Evolutionary conservation across 2,329 filamentous ascomycete species (phyloP).

Genomic region (Colletotrichum sansevieriae): DNA sequence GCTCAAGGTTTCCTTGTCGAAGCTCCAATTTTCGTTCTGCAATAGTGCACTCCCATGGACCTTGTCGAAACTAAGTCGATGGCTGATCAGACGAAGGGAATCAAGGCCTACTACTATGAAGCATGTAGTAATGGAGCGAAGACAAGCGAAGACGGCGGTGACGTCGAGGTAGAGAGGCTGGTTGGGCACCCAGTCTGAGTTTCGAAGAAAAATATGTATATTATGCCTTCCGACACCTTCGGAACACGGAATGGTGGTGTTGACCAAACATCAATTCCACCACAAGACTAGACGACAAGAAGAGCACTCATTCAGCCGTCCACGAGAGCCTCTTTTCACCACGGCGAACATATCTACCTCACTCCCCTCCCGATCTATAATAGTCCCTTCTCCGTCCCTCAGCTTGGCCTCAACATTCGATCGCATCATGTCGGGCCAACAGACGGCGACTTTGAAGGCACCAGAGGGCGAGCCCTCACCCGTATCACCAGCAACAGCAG

Average conservation of each 20-base stretch:
- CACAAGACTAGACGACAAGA: slow-evolving; percentile 28
- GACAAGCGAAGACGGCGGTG: slow-evolving; percentile 26
- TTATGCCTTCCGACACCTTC: slow-evolving; percentile 33
- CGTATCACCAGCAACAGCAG: slow-evolving; percentile 39
- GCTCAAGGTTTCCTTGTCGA: slow-evolving; percentile 38
- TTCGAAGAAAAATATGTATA: slow-evolving; percentile 25
- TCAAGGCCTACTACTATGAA: slow-evolving; percentile 23
- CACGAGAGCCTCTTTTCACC: slow-evolving; percentile 2
- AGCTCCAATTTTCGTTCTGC: slow-evolving; percentile 16
- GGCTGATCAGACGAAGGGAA: slow-evolving; percentile 40
- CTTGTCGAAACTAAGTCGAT: slow-evolving; percentile 39
- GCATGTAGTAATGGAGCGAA: too few species aligned
- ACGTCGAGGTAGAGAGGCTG: slow-evolving; percentile 35
- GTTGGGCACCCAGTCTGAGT: slow-evolving; percentile 23
- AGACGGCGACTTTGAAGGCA: slow-evolving; percentile 33
- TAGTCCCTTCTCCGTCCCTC: slow-evolving; percentile 24
- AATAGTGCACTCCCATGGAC: slow-evolving; percentile 6
- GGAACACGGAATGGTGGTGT: not conserved
- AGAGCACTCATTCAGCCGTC: not conserved
- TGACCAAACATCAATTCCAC: not conserved
- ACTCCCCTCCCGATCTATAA: slow-evolving; percentile 19
- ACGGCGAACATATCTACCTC: slow-evolving; percentile 22
- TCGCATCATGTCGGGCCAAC: slow-evolving; percentile 40
- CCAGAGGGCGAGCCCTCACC: slow-evolving; percentile 37
- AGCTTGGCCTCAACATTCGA: slow-evolving; percentile 20